Conservation (phyloP, 1,139 yeast genomes). For the Hansenula lynferdii region DNA sequence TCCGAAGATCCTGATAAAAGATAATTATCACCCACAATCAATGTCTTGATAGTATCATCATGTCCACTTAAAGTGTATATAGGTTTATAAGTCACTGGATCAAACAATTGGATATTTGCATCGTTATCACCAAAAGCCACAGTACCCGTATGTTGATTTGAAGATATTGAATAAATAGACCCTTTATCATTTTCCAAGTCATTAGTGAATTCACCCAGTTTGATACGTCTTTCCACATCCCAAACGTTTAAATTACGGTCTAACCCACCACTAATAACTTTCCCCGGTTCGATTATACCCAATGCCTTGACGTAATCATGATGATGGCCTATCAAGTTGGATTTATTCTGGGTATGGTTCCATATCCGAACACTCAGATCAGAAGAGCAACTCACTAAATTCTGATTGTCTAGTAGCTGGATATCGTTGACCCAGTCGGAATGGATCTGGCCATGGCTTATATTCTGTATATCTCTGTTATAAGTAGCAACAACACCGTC, state of each 20-base stretch:
- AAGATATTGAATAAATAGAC: constrained; percentile 59
- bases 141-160: constrained; percentile 30
- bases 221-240: constrained; percentile 32
- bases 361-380: constrained; percentile 78
- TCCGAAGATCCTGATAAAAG: constrained; percentile 85
- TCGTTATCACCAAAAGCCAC: constrained; percentile 50
- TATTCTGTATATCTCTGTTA: constrained; percentile 12
- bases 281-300: constrained; percentile 23
- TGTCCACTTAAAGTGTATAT: constrained; percentile 66
- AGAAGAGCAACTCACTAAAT: constrained; percentile 70
- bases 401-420: constrained; percentile 41
- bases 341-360: constrained; percentile 38
- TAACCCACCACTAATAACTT: constrained; percentile 73
- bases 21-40: constrained; percentile 47
- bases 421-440: constrained; percentile 92
- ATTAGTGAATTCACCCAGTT: constrained; percentile 19
- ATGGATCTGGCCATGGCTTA: constrained; percentile 44
- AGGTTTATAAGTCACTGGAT: constrained; percentile 28
- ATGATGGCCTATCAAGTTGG: constrained; percentile 65
- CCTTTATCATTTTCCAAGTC: constrained; percentile 34
- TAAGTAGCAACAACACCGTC: constrained; percentile 70
- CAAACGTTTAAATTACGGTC: constrained; percentile 75
- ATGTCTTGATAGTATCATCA: constrained; percentile 69
- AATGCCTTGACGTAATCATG: constrained; percentile 75
- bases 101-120: constrained; percentile 27